These are phyloP conservation scores for Alternaria sp. DNA, from an alignment of 2,329 filamentous ascomycete genomes.

Conservation along the genomic window DNA sequence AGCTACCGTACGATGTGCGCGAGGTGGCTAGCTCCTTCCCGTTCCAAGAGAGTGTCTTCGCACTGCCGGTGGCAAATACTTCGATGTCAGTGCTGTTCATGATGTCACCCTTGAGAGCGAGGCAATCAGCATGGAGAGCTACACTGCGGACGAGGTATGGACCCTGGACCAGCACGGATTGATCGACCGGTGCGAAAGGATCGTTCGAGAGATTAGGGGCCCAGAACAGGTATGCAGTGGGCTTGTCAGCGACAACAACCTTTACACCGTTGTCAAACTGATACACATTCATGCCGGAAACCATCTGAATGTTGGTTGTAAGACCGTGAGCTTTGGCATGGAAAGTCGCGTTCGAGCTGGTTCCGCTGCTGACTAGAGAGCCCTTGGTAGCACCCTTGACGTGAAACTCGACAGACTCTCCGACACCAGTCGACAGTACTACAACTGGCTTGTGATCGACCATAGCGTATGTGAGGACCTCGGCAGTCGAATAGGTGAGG, in stretches of 20 bases:
- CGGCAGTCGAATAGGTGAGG: slow-evolving; percentile 60
- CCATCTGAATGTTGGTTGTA: slow-evolving; percentile 39
- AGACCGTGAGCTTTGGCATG: slow-evolving; percentile 48
- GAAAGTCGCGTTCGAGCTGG: slow-evolving; percentile 53
- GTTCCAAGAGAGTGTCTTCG: slow-evolving; percentile 48
- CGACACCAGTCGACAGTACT: slow-evolving; percentile 48
- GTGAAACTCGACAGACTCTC: slow-evolving; percentile 51
- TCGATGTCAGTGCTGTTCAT: slow-evolving; percentile 45
- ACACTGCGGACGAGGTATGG: slow-evolving; percentile 50
- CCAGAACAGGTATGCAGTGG: slow-evolving; percentile 48
- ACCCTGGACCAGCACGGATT: slow-evolving; percentile 50
- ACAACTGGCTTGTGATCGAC: slow-evolving; percentile 47
- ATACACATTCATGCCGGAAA: slow-evolving; percentile 42
- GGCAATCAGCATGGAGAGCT: slow-evolving; percentile 21
- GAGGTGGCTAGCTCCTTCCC: slow-evolving; percentile 38
- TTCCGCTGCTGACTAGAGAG: slow-evolving; percentile 47
- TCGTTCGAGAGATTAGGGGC: slow-evolving; percentile 48
- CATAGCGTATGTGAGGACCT: slow-evolving; percentile 56
- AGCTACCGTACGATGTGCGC: slow-evolving; percentile 45
- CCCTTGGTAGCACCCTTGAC: slow-evolving; percentile 47
- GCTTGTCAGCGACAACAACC: slow-evolving; percentile 47
- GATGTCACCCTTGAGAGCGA: slow-evolving; percentile 47
- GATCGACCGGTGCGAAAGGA: slow-evolving; percentile 47
- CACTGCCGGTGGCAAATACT: slow-evolving; percentile 41
- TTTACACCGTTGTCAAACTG: slow-evolving; percentile 47